Percentiles rank a stretch among this genome's conserved stretches.
Conservation (phyloP, 306 rosid species). For the Lablab purpureus region DNA sequence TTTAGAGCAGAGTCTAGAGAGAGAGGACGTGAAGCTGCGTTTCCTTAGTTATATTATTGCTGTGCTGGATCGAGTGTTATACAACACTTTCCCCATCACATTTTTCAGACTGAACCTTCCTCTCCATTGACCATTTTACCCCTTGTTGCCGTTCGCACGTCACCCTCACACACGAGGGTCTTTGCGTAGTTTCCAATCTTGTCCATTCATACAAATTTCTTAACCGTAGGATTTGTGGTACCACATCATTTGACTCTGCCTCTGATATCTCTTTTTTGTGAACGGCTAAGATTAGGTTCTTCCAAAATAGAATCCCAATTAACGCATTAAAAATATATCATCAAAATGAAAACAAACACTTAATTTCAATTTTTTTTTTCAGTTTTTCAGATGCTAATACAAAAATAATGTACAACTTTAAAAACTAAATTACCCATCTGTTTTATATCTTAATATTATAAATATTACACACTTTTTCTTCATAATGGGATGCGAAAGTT, state of each 20-base stretch:
- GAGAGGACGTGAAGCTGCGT: not conserved
- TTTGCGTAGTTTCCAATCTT: not conserved
- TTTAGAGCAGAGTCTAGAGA: conserved; percentile 39
- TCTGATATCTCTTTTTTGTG: not conserved
- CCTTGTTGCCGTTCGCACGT: not conserved
- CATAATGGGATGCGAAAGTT: no score
- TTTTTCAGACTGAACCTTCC: conserved; percentile 20
- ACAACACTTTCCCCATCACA: conserved; percentile 2
- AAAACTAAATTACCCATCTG: no score
- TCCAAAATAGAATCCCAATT: not conserved
- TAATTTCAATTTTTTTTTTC: not conserved
- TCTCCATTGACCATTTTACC: conserved; percentile 13
- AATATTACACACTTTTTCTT: no score
- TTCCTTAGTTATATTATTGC: not conserved
- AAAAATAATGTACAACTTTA: no score
- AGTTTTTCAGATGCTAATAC: no score
- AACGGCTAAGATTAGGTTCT: not conserved
- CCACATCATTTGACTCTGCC: not conserved
- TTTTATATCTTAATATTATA: no score
- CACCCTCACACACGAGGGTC: not conserved
- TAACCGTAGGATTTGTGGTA: not conserved
- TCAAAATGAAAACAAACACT: not conserved
- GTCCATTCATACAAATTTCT: not conserved
- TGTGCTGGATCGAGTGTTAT: conserved; percentile 36
- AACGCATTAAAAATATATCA: not conserved